Evolutionary conservation across 768 basidiomycete species (phyloP).

Genomic region (Gyrodon lividus): DNA sequence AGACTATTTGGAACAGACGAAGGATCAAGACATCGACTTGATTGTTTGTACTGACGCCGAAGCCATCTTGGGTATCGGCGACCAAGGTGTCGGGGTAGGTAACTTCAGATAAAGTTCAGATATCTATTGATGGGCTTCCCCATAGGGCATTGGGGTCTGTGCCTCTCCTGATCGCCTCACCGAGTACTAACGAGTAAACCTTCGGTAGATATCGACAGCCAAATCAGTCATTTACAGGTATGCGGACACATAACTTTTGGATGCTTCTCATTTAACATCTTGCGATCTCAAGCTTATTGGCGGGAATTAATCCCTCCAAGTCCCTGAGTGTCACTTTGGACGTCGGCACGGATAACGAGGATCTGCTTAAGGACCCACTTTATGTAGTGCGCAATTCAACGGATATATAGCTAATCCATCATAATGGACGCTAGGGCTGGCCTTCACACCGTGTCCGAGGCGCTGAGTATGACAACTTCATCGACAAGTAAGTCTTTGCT

Average conservation of each 20-base stretch:
- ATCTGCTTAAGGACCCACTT: constrained; percentile 58
- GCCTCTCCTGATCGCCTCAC: not conserved
- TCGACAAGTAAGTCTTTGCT: constrained; percentile 57
- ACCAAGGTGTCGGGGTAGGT: constrained; percentile 69
- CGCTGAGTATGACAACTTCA: constrained; percentile 70
- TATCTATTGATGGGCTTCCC: not conserved
- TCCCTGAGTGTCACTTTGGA: constrained; percentile 64
- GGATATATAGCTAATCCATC: not conserved
- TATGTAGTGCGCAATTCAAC: constrained; percentile 53
- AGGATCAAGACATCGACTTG: constrained; percentile 64
- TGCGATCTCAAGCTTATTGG: constrained; percentile 48
- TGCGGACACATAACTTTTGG: constrained; percentile 14
- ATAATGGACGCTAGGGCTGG: constrained; percentile 56
- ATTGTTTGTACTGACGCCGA: constrained; percentile 85
- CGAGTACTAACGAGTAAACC: not conserved
- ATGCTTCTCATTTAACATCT: not conserved
- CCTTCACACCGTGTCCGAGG: constrained; percentile 67
- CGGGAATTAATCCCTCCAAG: constrained; percentile 61
- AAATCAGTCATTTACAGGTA: constrained; percentile 80
- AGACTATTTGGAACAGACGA: constrained; percentile 68
- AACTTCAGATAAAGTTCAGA: not conserved
- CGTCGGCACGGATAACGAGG: constrained; percentile 74
- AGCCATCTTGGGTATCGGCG: constrained; percentile 78
- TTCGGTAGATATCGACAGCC: constrained; percentile 62
- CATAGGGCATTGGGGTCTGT: constrained; percentile 52